Conservation (phyloP, 192 early-diverging fungal species). For the Gaertneriomyces sp. region DNA sequence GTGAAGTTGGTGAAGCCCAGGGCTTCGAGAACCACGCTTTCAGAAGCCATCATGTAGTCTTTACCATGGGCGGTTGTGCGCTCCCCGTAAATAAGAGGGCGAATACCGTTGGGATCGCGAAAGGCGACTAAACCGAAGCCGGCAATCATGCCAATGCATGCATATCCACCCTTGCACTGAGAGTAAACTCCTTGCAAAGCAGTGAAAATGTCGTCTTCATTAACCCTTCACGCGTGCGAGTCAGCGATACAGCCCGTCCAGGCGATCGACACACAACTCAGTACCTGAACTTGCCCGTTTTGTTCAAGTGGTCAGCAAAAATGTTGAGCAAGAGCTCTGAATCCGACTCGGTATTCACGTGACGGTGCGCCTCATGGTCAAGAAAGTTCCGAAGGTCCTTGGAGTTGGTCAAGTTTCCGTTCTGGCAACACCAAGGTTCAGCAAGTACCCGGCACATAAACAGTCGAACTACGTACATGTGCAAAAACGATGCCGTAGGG, state of each 20-base stretch:
- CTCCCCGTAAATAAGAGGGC: conserved; percentile 90
- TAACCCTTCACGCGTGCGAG: conserved; percentile 61
- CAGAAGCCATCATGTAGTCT: conserved; percentile 98
- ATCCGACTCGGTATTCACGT: conserved; percentile 99
- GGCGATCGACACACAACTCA: background rate
- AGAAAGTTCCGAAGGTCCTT: conserved; percentile 81
- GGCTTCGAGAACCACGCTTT: conserved; percentile 90
- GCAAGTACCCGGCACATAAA: background rate
- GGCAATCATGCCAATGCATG: conserved; percentile 94
- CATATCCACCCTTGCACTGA: conserved; percentile 89
- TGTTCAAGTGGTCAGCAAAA: conserved; percentile 94
- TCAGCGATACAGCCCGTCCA: background rate
- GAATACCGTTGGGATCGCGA: conserved; percentile 91
- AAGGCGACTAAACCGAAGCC: conserved; percentile 94
- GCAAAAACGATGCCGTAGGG: conserved; percentile 96
- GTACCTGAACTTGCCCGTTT: conserved; percentile 89
- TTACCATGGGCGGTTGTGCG: conserved; percentile 64
- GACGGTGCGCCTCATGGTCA: conserved; percentile 94
- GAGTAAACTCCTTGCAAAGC: conserved; percentile 81
- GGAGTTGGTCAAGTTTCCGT: conserved; percentile 97
- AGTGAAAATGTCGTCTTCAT: conserved; percentile 97
- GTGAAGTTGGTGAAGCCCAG: conserved; percentile 85
- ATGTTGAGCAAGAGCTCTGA: conserved; percentile 97
- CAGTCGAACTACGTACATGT: conserved; percentile 65
- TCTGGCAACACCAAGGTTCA: conserved; percentile 49